Evolutionary conservation across 2,329 filamentous ascomycete species (phyloP).

Genomic region (Eutypa lata): DNA sequence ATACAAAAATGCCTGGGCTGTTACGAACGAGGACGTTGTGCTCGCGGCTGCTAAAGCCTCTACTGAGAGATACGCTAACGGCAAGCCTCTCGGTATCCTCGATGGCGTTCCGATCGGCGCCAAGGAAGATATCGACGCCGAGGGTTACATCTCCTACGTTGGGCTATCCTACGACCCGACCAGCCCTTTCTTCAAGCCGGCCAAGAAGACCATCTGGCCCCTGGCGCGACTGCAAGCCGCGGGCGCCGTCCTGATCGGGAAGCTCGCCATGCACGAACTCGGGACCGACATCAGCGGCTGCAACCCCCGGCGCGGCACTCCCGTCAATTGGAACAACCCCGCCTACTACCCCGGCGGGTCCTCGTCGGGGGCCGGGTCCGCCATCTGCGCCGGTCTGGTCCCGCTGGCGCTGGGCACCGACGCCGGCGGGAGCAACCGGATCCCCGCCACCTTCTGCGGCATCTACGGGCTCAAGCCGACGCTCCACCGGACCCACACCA

Average conservation of each 20-base stretch:
- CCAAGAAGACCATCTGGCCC: constrained; percentile 63
- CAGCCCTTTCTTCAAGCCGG: constrained; percentile 46
- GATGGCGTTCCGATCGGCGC: constrained; percentile 82
- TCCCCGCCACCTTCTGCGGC: constrained; percentile 74
- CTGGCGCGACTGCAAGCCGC: constrained; percentile 68
- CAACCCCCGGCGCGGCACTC: constrained; percentile 72
- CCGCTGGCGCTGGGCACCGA: constrained; percentile 76
- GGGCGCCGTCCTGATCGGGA: constrained; percentile 73
- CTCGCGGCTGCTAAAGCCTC: constrained; percentile 69
- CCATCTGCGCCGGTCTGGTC: constrained; percentile 66
- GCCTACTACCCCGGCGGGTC: constrained; percentile 79
- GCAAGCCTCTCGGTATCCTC: constrained; percentile 63
- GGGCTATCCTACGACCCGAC: constrained; percentile 62
- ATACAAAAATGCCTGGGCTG: constrained; percentile 72
- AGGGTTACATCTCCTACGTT: constrained; percentile 65
- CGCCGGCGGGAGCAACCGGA: constrained; percentile 71
- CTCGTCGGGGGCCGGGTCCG: constrained; percentile 72
- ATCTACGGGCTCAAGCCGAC: constrained; percentile 78
- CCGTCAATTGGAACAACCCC: constrained; percentile 73
- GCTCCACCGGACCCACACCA: constrained; percentile 64
- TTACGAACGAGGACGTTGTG: constrained; percentile 59
- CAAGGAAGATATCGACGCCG: constrained; percentile 75
- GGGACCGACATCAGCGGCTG: constrained; percentile 82
- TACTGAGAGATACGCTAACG: constrained; percentile 66
- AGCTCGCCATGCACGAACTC: constrained; percentile 77